Conservation (phyloP, 2,329 filamentous ascomycete species). For the Trichoderma endophyticum region DNA sequence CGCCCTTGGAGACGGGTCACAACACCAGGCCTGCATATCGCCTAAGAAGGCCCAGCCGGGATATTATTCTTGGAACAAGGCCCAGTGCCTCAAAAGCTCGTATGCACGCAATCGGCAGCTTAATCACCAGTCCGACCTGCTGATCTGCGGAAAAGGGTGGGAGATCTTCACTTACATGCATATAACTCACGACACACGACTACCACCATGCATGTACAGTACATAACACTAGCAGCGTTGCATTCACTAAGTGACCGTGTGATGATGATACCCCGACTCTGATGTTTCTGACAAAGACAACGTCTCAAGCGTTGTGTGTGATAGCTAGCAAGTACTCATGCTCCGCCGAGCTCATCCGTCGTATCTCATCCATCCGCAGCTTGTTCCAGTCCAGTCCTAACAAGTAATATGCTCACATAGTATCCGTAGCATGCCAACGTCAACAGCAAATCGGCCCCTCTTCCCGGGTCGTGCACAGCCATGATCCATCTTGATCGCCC, state of each 20-base stretch:
- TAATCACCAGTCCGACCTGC: not conserved
- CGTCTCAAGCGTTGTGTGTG: not conserved
- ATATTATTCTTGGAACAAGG: not conserved
- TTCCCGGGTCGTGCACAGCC: not conserved
- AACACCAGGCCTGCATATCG: conserved; percentile 15
- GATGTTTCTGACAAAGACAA: not conserved
- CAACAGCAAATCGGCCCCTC: not conserved
- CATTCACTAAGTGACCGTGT: conserved; percentile 2
- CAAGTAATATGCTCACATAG: not conserved
- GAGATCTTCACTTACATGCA: conserved; percentile 8
- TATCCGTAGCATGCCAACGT: not conserved
- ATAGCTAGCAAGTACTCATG: not conserved
- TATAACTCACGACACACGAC: not conserved
- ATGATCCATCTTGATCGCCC: not conserved
- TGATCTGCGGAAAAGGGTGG: conserved; percentile 1
- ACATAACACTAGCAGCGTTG: not conserved
- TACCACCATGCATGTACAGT: not conserved
- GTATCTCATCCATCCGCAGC: not conserved
- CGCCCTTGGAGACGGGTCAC: conserved; percentile 10
- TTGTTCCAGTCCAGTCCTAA: not conserved
- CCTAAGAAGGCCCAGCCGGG: not conserved
- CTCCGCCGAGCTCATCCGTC: not conserved
- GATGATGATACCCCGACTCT: not conserved
- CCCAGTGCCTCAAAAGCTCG: not conserved
- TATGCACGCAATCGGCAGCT: conserved; percentile 1